Conservation (phyloP, 2,329 filamentous ascomycete genomes). For the Metarhizium robertsii region DNA sequence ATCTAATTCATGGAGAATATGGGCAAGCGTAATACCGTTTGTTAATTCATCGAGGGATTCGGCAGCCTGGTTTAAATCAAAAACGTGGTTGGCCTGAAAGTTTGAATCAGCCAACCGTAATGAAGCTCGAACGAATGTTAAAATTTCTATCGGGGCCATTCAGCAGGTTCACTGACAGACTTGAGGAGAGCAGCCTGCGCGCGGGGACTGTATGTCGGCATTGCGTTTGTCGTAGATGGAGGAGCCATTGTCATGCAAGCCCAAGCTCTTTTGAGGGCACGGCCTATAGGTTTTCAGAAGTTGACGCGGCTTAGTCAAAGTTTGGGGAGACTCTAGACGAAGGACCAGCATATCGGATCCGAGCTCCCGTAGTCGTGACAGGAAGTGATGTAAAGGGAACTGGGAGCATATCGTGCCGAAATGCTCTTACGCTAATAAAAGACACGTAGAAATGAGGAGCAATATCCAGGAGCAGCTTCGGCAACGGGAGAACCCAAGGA, state of each 20-base stretch:
- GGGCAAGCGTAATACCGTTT: conserved; percentile 45
- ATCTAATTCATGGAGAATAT: conserved; percentile 50
- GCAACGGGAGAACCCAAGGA: no score
- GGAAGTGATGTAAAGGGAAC: no score
- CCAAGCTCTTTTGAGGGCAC: not conserved
- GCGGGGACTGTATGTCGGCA: conserved; percentile 29
- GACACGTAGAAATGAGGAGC: no score
- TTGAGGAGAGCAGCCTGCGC: conserved; percentile 47
- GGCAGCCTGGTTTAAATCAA: conserved; percentile 34
- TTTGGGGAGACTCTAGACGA: not conserved
- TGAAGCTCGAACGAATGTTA: conserved; percentile 1
- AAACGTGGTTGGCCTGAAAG: conserved; percentile 27
- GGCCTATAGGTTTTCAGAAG: not conserved
- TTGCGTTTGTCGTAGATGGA: conserved; percentile 10
- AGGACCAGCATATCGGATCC: not conserved
- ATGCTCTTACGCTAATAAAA: no score
- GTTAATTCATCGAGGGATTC: conserved; percentile 41
- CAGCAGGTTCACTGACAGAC: conserved; percentile 33
- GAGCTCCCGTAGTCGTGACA: not conserved
- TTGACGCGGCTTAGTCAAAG: not conserved
- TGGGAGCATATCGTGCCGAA: no score
- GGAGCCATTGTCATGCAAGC: not conserved
- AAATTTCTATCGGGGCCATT: not conserved
- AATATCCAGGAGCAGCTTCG: no score
- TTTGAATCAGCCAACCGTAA: conserved; percentile 3